Percentiles rank a stretch among this genome's conserved stretches.
These are phyloP conservation scores for Meyerozyma smithsonii DNA, from an alignment of 1,139 yeast species.

Conservation along the genomic window DNA sequence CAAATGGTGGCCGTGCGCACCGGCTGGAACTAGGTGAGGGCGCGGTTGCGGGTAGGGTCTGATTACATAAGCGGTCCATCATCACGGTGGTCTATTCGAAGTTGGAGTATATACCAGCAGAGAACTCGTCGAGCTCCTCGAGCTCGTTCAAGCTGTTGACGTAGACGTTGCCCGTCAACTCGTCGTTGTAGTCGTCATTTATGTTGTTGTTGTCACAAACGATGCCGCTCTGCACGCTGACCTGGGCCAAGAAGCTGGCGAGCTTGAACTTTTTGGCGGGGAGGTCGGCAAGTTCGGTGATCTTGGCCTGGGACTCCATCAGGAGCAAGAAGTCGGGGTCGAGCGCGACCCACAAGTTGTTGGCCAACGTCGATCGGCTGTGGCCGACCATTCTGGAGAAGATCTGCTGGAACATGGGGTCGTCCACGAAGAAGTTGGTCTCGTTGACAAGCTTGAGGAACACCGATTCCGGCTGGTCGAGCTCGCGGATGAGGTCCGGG, in stretches of 20 bases:
- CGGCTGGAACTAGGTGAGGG: not conserved
- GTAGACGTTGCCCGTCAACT: conserved; percentile 38
- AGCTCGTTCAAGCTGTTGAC: conserved; percentile 46
- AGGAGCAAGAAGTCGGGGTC: conserved; percentile 14
- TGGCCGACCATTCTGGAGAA: conserved; percentile 25
- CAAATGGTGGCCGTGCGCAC: not conserved
- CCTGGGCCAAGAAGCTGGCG: conserved; percentile 65
- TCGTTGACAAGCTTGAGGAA: conserved; percentile 43
- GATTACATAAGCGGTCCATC: not conserved
- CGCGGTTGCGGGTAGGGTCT: too few species aligned
- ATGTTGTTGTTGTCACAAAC: conserved; percentile 40
- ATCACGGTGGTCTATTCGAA: conserved; percentile 39
- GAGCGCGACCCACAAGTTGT: conserved; percentile 22
- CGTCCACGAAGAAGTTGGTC: conserved; percentile 32
- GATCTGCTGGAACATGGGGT: conserved; percentile 29
- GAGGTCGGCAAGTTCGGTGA: conserved; percentile 15
- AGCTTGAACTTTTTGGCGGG: conserved; percentile 41
- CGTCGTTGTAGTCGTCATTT: conserved; percentile 15
- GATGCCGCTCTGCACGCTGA: conserved; percentile 61
- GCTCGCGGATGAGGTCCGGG: conserved; percentile 37
- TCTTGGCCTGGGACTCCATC: conserved; percentile 9
- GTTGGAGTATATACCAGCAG: conserved; percentile 88
- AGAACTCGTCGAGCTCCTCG: conserved; percentile 75
- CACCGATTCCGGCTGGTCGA: conserved; percentile 36
- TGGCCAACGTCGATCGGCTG: conserved; percentile 26